These are phyloP conservation scores for Neurospora africana DNA, from an alignment of 495 filamentous ascomycete species.

Conservation along the genomic window DNA sequence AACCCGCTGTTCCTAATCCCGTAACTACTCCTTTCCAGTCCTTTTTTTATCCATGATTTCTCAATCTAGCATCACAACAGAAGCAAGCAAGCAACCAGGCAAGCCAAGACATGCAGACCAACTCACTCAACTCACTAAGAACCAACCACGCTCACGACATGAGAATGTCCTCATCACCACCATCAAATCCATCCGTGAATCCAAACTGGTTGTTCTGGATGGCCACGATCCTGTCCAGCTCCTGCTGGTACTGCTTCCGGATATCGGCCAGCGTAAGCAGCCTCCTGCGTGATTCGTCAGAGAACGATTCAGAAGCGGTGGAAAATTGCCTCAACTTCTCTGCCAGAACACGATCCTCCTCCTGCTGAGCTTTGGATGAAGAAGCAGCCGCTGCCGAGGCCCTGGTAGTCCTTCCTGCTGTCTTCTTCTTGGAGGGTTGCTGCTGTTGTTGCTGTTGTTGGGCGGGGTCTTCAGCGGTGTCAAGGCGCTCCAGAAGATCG, in stretches of 20 bases:
- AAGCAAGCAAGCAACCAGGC: background rate
- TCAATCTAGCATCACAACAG: background rate
- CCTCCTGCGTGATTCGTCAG: conserved; percentile 31
- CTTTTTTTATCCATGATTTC: background rate
- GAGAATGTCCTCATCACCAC: background rate
- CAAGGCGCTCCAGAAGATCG: conserved; percentile 14
- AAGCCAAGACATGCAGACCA: background rate
- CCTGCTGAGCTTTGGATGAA: background rate
- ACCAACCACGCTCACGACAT: background rate
- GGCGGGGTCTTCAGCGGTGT: background rate
- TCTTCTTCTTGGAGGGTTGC: conserved; percentile 15
- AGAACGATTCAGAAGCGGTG: background rate
- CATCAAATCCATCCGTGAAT: conserved; percentile 17
- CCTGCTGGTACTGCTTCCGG: conserved; percentile 71
- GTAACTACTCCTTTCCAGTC: background rate
- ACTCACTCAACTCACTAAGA: background rate
- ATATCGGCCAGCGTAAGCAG: conserved; percentile 78
- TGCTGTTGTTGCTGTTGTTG: background rate
- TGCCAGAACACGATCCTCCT: background rate
- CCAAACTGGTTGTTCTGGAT: conserved; percentile 50
- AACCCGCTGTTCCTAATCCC: background rate
- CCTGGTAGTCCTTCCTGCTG: conserved; percentile 11
- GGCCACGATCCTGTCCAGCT: conserved; percentile 65
- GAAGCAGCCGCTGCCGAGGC: conserved; percentile 12
- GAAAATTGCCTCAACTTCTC: conserved; percentile 4